These are phyloP conservation scores for Sugiyamaella neomexicana DNA, from an alignment of 1,139 yeast species.

Conservation along the genomic window DNA sequence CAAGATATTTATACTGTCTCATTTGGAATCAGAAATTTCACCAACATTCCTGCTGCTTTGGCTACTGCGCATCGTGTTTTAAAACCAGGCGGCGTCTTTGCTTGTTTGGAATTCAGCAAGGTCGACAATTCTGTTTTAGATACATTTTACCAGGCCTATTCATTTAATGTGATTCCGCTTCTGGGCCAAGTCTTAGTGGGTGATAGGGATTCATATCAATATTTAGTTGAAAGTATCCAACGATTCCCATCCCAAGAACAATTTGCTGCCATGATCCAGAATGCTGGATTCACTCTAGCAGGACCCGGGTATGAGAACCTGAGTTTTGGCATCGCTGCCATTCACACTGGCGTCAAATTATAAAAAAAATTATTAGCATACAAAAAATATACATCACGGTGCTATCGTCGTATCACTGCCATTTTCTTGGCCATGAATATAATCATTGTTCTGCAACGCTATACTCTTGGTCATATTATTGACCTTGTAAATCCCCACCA, in stretches of 20 bases:
- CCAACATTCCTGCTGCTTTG: conserved; percentile 89
- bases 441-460: conserved; percentile 59
- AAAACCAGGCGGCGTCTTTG: conserved; percentile 98
- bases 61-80: conserved; percentile 91
- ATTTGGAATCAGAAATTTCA: conserved; percentile 95
- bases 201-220: conserved; percentile 93
- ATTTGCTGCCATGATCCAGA: conserved; percentile 86
- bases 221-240: conserved; percentile 89
- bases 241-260: conserved; percentile 90
- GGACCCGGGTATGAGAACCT: conserved; percentile 90
- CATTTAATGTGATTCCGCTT: conserved; percentile 82
- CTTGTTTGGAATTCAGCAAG: conserved; percentile 91
- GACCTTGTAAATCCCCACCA: conserved; percentile 94
- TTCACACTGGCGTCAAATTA: conserved; percentile 91
- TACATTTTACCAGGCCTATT: conserved; percentile 79
- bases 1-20: conserved; percentile 96
- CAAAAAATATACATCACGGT: not conserved
- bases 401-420: not conserved
- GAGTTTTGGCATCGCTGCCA: conserved; percentile 96
- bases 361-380: conserved; percentile 29
- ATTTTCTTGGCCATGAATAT: conserved; percentile 16
- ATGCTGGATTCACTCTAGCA: conserved; percentile 91
- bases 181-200: conserved; percentile 95
- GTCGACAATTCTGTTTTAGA: conserved; percentile 80
- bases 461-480: conserved; percentile 87